Conservation (phyloP, 441 rosid genomes). For the Gossypium aridum region DNA sequence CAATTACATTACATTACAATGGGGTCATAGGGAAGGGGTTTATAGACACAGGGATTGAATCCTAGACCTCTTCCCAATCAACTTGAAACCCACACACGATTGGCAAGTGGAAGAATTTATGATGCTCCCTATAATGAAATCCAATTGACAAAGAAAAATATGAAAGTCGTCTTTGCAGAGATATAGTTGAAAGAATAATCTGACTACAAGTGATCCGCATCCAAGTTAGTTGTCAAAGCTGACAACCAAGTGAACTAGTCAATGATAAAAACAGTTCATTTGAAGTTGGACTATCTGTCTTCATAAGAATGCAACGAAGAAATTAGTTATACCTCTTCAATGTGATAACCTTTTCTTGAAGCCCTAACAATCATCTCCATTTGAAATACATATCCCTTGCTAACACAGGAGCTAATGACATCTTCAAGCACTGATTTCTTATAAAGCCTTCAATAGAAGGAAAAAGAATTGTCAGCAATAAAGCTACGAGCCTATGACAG, state of each 20-base stretch:
- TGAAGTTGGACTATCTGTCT: background rate
- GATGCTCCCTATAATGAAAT: background rate
- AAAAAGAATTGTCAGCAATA: slow-evolving; percentile 12
- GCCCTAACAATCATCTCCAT: slow-evolving; percentile 99
- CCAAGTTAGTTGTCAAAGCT: background rate
- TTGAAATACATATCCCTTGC: slow-evolving; percentile 95
- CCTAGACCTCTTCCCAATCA: too few relatives aligned
- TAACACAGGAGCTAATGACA: slow-evolving; percentile 69
- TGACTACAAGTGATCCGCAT: background rate
- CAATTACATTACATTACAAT: too few relatives aligned
- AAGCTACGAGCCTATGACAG: background rate
- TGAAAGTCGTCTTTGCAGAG: background rate
- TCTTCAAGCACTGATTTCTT: slow-evolving; percentile 81
- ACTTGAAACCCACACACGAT: too few relatives aligned
- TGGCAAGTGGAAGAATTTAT: background rate
- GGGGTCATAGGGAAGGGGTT: too few relatives aligned
- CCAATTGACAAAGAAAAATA: background rate
- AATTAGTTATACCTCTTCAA: slow-evolving; percentile 54
- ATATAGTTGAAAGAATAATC: background rate
- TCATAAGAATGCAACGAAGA: background rate
- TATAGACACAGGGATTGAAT: too few relatives aligned
- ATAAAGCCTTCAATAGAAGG: slow-evolving; percentile 54
- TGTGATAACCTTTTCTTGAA: slow-evolving; percentile 74
- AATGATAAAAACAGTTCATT: background rate
- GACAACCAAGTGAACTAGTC: too few relatives aligned